Evolutionary conservation across 371 early-diverging fungal species (phyloP), one percentile per base, ranked within the genome.

Genomic region (Mortierella sp.): DNA sequence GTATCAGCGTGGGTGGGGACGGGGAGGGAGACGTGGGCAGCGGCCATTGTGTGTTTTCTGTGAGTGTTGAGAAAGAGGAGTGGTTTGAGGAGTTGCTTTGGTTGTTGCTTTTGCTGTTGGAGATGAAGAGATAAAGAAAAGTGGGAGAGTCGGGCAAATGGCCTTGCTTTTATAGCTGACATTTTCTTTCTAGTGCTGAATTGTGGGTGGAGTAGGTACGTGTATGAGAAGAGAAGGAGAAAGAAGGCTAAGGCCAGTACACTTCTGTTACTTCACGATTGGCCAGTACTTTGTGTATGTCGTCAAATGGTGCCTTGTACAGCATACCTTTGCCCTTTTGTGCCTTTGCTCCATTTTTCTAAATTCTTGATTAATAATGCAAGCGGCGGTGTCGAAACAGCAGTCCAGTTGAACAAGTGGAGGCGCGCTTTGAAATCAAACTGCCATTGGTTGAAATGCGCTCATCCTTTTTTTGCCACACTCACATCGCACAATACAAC

Each of bases 1-100:
- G 48, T 72, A 45, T 28, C n/a, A 42, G 81, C 77, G 28, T 80
- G 63, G 47, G 84, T 84, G 24, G 84, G 70, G 28, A 65, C n/a
- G 31, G 83, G 83, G 74, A 73, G 76, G 60, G 68, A 34, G 16
- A 54, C 4, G 45, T 71, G 11, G 24, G 76, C 28, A 45, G 45
- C 44, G 34, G 55, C 44, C 45, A 78, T 71, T 47, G 60, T 80
- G 71, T n/a, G 47, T 24, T 21, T 26, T 50, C 38, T 63, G 70
- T 72, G 28, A 38, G 10, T 65, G 38, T 60, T 70, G 71, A 45
- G 44, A 58, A 47, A 21, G 68, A 45, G 31, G 65, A 14, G 57
- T 54, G 73, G 42, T 19, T 50, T 50, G 57, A 2, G 34, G 34
- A 42, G 44, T 24, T 42, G 45, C 50, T 50, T 50, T 47, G 54